Base-by-base conservation (phyloP, 768 basidiomycete genomes). In the Lanmaoa pseudosensibilis region DNA sequence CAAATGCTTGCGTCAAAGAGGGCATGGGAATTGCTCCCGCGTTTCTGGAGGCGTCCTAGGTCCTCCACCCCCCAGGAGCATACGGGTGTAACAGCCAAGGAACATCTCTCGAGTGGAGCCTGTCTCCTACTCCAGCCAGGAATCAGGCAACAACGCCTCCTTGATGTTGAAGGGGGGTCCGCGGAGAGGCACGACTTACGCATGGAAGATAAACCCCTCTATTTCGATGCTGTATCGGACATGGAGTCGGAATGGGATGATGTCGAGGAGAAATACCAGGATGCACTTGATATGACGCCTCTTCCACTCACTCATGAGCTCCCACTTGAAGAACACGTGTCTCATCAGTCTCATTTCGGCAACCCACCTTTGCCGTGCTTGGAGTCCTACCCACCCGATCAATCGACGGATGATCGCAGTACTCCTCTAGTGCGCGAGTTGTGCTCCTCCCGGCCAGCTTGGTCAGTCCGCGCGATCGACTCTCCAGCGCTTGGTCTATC, bases 181-280 rank as follows among this genome's bases (percentile, higher is more conserved):
- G 19, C 34, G 21, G 55, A 48, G 56, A 52, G 37, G 32, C 44
- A 47, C 7, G 51, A 32, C 23, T n/a, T 41, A 15, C 56, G 18
- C 15, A 16, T 18, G 6, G 44, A 59, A 46, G 55, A 54, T 34
- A 61, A 33, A 30, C 41, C 21, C 34, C 21, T 55, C 45, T 40
- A 47, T 52, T 32, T 40, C 12, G 55, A 68, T 57, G 53, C 48
- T 12, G 40, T 50, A 2, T 59, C 65, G 25, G 69, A 69, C 41
- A 47, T 55, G 8, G 68, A 60, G 9, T 64, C 64, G 21, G 69
- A 69, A n/a, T 52, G 18, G 50, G 69, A 65, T 37, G 69, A 69
- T 33, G 13, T 46, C 11, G 69, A 69, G 27, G 67, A 66, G 55
- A 72, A 69, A n/a, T 73, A 62, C 47, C 65, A 69, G 21, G 70